Percentiles rank a stretch among this genome's conserved stretches.
phyloP scores from a whole-genome alignment of 495 filamentous ascomycete genomes.

The Penicillium silybi region DNA sequence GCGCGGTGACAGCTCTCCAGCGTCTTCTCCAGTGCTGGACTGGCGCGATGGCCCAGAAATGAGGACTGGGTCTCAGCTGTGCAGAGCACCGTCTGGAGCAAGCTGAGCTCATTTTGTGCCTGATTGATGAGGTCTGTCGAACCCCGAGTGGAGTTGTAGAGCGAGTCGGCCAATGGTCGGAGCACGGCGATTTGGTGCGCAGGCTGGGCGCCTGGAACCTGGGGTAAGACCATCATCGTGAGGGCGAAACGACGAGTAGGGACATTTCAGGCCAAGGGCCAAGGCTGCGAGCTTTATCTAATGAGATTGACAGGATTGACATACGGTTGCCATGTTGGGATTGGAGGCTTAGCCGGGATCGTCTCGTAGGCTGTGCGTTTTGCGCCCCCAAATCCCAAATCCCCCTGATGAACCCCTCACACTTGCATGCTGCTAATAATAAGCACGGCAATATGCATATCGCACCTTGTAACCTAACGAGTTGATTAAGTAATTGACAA shows the following conservation, averaged over 20 bases:
- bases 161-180: conserved; percentile 9
- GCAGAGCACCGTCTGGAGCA: conserved; percentile 6
- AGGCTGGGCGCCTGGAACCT: conserved; percentile 5
- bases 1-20: conserved; percentile 8
- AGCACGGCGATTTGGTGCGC: conserved; percentile 3
- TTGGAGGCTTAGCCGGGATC: conserved; percentile 1
- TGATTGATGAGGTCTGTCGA: conserved; percentile 13
- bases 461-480: not conserved
- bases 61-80: not conserved
- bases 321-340: not conserved
- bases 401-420: not conserved
- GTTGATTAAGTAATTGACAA: conserved; percentile 8
- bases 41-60: not conserved
- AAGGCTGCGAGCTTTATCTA: not conserved
- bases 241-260: not conserved
- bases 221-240: conserved; percentile 5
- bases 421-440: not conserved
- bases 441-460: not conserved
- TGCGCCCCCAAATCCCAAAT: not conserved
- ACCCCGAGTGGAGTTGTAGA: conserved; percentile 13
- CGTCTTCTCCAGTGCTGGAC: not conserved
- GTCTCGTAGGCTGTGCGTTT: not conserved
- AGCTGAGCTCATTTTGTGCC: conserved; percentile 10
- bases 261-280: not conserved
- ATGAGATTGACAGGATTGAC: not conserved